These are phyloP conservation scores for Suhomyces bribrorum DNA, from an alignment of 1,139 yeast genomes.

Conservation along the genomic window DNA sequence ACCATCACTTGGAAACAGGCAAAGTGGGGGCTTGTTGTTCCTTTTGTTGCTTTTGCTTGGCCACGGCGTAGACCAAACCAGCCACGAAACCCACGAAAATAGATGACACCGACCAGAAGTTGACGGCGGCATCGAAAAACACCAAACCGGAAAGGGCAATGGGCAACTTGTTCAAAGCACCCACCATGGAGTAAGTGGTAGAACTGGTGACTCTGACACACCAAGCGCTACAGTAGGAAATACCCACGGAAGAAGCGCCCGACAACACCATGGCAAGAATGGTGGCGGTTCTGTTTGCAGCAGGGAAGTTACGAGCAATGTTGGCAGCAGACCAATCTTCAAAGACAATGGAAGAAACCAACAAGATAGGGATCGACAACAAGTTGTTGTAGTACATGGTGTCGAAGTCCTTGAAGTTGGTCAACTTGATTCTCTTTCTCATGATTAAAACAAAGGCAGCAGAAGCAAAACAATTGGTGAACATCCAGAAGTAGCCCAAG, in stretches of 20 bases:
- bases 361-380: conserved; percentile 84
- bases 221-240: conserved; percentile 99
- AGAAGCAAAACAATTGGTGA: conserved; percentile 86
- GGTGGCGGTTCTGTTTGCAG: conserved; percentile 63
- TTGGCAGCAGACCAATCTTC: conserved; percentile 94
- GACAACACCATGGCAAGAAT: conserved; percentile 84
- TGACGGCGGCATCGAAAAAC: conserved; percentile 92
- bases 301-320: conserved; percentile 75
- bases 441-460: conserved; percentile 91
- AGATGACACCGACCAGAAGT: conserved; percentile 87
- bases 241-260: conserved; percentile 92
- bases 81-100: conserved; percentile 91
- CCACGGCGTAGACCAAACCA: conserved; percentile 92
- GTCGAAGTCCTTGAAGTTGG: conserved; percentile 96
- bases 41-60: conserved; percentile 71
- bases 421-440: conserved; percentile 96
- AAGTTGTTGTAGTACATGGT: conserved; percentile 98
- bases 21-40: conserved; percentile 46
- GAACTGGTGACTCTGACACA: conserved; percentile 98
- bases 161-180: conserved; percentile 97
- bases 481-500: conserved; percentile 96
- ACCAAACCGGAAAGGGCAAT: conserved; percentile 92
- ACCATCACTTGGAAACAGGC: conserved; percentile 35
- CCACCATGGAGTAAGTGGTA: conserved; percentile 98
- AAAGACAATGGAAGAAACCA: conserved; percentile 68